Percentiles rank a stretch among this genome's conserved stretches.
Conservation (phyloP, 1,284 basidiomycete genomes). For the Rhodotorula sp. region DNA sequence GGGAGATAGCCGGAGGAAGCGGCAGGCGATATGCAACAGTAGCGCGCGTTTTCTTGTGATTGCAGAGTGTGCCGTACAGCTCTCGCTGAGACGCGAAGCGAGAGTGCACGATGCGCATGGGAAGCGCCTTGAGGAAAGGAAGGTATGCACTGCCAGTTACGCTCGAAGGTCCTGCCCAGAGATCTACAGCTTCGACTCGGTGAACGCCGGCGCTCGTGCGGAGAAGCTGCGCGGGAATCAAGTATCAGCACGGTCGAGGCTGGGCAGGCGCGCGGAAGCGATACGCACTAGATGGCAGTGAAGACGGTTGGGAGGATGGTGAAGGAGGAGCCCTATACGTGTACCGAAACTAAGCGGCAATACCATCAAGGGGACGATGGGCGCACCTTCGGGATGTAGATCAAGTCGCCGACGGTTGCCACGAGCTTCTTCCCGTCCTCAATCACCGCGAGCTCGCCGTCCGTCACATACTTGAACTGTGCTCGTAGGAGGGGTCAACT, state of each 20-base stretch:
- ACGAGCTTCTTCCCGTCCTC: not conserved
- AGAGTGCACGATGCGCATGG: too few relatives aligned
- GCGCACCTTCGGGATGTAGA: slow-evolving; percentile 5
- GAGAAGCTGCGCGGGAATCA: not conserved
- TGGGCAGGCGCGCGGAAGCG: not conserved
- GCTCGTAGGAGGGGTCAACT: too few relatives aligned
- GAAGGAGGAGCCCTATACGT: not conserved
- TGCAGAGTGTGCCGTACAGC: too few relatives aligned
- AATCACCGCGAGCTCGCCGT: not conserved
- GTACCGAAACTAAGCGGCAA: not conserved
- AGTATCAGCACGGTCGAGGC: not conserved
- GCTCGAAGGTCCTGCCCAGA: too few relatives aligned
- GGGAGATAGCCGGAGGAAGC: too few relatives aligned
- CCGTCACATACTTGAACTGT: slow-evolving; percentile 8
- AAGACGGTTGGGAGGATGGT: slow-evolving; percentile 1
- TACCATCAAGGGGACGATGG: not conserved
- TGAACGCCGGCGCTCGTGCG: not conserved
- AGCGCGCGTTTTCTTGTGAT: too few relatives aligned
- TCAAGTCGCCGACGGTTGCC: not conserved
- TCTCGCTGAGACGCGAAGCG: too few relatives aligned
- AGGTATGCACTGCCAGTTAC: too few relatives aligned
- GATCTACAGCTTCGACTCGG: not conserved
- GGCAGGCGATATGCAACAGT: too few relatives aligned
- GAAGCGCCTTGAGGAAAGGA: too few relatives aligned
- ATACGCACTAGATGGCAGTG: slow-evolving; percentile 2